phyloP scores from a whole-genome alignment of 169 alveolate genomes.

The Ichthyophthirius multifiliis region DNA sequence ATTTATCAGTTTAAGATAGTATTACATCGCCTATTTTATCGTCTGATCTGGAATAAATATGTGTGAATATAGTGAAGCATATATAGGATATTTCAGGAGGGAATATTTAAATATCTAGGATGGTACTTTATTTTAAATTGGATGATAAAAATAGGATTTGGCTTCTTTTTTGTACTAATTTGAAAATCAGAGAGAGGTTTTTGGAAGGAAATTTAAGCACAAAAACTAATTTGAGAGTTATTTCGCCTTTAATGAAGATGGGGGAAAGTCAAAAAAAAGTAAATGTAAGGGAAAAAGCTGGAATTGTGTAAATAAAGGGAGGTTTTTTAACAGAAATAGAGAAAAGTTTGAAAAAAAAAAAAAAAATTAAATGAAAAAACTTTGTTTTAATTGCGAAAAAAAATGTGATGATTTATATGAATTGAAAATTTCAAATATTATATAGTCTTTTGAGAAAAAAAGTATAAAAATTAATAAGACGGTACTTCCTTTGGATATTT shows the following conservation, averaged over 20 bases:
- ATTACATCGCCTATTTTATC: slow-evolving; percentile 67
- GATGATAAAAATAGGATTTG: slow-evolving; percentile 70
- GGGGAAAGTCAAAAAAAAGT: slow-evolving; percentile 24
- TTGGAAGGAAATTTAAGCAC: no score
- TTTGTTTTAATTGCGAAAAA: slow-evolving; percentile 3
- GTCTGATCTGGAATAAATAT: slow-evolving; percentile 59
- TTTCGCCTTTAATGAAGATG: slow-evolving; percentile 34
- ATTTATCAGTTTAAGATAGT: slow-evolving; percentile 56
- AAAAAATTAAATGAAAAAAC: no score
- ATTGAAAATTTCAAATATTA: not conserved
- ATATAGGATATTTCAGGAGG: slow-evolving; percentile 70
- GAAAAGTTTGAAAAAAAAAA: slow-evolving; percentile 5
- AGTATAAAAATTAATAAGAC: not conserved
- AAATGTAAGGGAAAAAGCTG: slow-evolving; percentile 1
- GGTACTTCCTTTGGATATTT: not conserved
- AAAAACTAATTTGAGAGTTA: not conserved
- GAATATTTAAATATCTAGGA: slow-evolving; percentile 52
- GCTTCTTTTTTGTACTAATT: slow-evolving; percentile 63
- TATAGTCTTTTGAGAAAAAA: not conserved
- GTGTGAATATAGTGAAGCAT: slow-evolving; percentile 66
- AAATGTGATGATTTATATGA: not conserved
- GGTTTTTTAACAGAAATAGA: not conserved
- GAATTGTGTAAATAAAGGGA: slow-evolving; percentile 3
- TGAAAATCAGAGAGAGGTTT: slow-evolving; percentile 51
- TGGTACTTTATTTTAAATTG: slow-evolving; percentile 77